phyloP scores from a whole-genome alignment of 257 asterid species.

The Solanum sitiens region DNA sequence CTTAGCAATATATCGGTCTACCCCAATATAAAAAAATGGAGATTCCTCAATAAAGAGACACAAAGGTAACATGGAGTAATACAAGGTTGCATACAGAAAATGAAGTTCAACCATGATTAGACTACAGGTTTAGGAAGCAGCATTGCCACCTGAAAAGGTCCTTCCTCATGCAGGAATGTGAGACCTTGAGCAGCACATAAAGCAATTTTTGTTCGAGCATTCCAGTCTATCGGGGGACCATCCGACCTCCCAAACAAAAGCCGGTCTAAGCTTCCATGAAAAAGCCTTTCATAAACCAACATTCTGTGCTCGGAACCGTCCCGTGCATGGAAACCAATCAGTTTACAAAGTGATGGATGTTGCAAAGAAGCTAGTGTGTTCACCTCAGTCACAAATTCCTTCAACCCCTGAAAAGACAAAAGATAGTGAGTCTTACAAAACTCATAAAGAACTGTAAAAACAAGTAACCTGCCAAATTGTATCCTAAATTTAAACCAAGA shows the following conservation, averaged over 20 bases:
- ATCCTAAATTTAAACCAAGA: neutral
- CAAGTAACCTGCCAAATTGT: neutral
- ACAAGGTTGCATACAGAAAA: neutral
- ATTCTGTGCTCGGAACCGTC: constrained; percentile 74
- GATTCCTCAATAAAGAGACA: neutral
- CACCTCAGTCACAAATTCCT: constrained; percentile 74
- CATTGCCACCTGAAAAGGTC: constrained; percentile 81
- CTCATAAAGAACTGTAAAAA: neutral
- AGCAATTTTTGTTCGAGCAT: constrained; percentile 83
- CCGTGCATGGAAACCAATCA: constrained; percentile 85
- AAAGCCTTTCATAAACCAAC: constrained; percentile 82
- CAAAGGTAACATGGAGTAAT: neutral
- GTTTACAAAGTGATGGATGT: constrained; percentile 66
- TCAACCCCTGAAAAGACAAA: constrained; percentile 51
- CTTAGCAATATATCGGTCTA: neutral
- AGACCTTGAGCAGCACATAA: constrained; percentile 88
- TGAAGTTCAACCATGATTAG: neutral
- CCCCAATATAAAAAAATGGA: neutral
- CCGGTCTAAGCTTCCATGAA: constrained; percentile 84
- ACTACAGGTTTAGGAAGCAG: neutral
- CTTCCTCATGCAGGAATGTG: constrained; percentile 95
- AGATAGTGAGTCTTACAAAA: neutral
- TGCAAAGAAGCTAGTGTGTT: constrained; percentile 73
- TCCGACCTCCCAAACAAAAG: constrained; percentile 79
- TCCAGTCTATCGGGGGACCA: constrained; percentile 96